Evolutionary conservation across 495 filamentous ascomycete genomes (phyloP).

Genomic region (Aspergillus homomorphus): DNA sequence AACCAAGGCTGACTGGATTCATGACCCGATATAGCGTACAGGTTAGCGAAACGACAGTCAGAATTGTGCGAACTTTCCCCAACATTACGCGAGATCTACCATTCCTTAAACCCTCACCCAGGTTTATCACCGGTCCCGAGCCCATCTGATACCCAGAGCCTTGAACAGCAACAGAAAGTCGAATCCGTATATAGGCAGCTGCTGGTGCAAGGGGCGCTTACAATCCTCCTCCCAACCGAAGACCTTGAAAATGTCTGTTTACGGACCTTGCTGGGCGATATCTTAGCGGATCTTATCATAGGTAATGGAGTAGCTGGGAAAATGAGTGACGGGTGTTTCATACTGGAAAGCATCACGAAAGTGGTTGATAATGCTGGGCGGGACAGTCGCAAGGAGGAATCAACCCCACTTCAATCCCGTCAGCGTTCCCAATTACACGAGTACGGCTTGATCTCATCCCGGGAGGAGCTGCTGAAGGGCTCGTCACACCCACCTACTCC

Average conservation of each 20-base stretch:
- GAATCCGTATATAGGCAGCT: slow-evolving; percentile 79
- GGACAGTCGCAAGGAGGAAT: slow-evolving; percentile 20
- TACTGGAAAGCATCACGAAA: slow-evolving; percentile 78
- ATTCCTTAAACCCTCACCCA: slow-evolving; percentile 77
- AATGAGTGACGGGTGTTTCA: slow-evolving; percentile 77
- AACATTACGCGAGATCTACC: slow-evolving; percentile 64
- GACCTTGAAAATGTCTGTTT: slow-evolving; percentile 86
- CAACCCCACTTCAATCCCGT: slow-evolving; percentile 22
- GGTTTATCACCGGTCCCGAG: slow-evolving; percentile 73
- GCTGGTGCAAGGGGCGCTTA: slow-evolving; percentile 72
- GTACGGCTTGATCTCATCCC: slow-evolving; percentile 45
- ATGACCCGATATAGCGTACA: slow-evolving; percentile 38
- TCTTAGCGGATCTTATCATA: slow-evolving; percentile 81
- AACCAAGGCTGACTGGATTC: slow-evolving; percentile 1
- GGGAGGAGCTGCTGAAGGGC: slow-evolving; percentile 21
- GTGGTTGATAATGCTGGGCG: slow-evolving; percentile 41
- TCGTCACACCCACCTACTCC: slow-evolving; percentile 20
- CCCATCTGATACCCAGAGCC: slow-evolving; percentile 43
- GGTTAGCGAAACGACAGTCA: slow-evolving; percentile 56
- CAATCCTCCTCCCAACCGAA: slow-evolving; percentile 83
- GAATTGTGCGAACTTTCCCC: slow-evolving; percentile 34
- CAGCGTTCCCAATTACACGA: slow-evolving; percentile 40
- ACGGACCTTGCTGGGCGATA: slow-evolving; percentile 74
- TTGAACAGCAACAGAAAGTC: slow-evolving; percentile 64
- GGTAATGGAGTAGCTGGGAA: slow-evolving; percentile 72